Percentiles rank a stretch among this genome's conserved stretches.
Evolutionary conservation across 306 rosid genomes (phyloP).

Genomic region (Dalbergia cochinchinensis): DNA sequence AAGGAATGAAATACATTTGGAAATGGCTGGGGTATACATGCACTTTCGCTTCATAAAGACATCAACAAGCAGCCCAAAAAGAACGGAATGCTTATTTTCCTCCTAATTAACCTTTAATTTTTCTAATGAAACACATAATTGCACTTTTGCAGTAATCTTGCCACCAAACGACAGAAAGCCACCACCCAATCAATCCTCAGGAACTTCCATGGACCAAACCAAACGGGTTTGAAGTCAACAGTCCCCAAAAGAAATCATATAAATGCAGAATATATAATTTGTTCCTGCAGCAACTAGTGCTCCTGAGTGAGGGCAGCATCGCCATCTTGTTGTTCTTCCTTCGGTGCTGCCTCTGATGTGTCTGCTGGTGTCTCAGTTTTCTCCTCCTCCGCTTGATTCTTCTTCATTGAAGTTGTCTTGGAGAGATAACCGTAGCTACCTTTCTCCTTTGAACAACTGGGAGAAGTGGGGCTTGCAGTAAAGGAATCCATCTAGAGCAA

Average conservation of each 20-base stretch:
- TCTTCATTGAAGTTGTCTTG: constrained; percentile 69
- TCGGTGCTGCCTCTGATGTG: not conserved
- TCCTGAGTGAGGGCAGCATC: constrained; percentile 18
- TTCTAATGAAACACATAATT: not conserved
- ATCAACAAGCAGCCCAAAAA: not conserved
- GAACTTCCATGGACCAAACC: constrained; percentile 8
- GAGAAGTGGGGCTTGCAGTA: constrained; percentile 87
- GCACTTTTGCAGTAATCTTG: constrained; percentile 5
- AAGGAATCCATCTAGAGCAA: constrained; percentile 75
- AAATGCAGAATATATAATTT: too few species aligned
- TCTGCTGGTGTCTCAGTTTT: constrained; percentile 6
- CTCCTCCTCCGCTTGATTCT: not conserved
- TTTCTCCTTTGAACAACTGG: constrained; percentile 82
- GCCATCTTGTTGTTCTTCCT: constrained; percentile 11
- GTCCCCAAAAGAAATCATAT: too few species aligned
- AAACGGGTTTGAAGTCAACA: not conserved
- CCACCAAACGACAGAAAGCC: not conserved
- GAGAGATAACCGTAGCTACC: constrained; percentile 72
- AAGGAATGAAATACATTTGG: not conserved
- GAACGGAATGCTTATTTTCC: not conserved
- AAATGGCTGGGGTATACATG: not conserved
- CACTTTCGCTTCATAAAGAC: not conserved
- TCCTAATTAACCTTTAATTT: not conserved
- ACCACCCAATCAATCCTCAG: not conserved
- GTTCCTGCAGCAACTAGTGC: not conserved